These are phyloP conservation scores for Exophiala sp. DNA, from an alignment of 2,329 filamentous ascomycete species.

Conservation along the genomic window DNA sequence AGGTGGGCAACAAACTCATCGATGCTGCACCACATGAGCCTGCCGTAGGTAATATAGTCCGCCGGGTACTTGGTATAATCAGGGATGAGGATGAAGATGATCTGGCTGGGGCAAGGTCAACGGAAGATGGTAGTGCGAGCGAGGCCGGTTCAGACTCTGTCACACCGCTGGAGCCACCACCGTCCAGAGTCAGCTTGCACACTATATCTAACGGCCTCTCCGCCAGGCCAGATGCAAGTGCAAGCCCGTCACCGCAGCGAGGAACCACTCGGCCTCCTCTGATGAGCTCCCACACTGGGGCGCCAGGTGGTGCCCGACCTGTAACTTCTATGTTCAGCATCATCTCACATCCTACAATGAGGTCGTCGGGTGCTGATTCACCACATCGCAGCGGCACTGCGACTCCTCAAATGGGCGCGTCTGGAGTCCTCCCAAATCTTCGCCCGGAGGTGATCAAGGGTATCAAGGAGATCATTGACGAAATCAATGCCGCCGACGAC, in stretches of 20 bases:
- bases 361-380: conserved; percentile 30
- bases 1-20: conserved; percentile 69
- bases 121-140: conserved; percentile 54
- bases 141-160: conserved; percentile 51
- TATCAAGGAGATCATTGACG: conserved; percentile 92
- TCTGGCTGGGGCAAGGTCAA: conserved; percentile 34
- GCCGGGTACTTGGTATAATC: conserved; percentile 82
- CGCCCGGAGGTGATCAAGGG: conserved; percentile 88
- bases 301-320: conserved; percentile 41
- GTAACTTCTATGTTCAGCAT: conserved; percentile 80
- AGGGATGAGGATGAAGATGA: conserved; percentile 84
- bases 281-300: conserved; percentile 56
- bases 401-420: conserved; percentile 31
- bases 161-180: conserved; percentile 31
- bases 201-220: conserved; percentile 12
- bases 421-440: conserved; percentile 54
- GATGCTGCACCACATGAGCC: conserved; percentile 84
- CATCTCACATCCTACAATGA: conserved; percentile 59
- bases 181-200: conserved; percentile 6
- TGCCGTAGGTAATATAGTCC: conserved; percentile 88
- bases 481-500: conserved; percentile 86
- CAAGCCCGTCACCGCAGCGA: conserved; percentile 29
- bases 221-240: conserved; percentile 4
- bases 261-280: conserved; percentile 52
- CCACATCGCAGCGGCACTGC: conserved; percentile 34